phyloP scores from a whole-genome alignment of 1,139 yeast genomes.

The Eremothecium sinecaudum region DNA sequence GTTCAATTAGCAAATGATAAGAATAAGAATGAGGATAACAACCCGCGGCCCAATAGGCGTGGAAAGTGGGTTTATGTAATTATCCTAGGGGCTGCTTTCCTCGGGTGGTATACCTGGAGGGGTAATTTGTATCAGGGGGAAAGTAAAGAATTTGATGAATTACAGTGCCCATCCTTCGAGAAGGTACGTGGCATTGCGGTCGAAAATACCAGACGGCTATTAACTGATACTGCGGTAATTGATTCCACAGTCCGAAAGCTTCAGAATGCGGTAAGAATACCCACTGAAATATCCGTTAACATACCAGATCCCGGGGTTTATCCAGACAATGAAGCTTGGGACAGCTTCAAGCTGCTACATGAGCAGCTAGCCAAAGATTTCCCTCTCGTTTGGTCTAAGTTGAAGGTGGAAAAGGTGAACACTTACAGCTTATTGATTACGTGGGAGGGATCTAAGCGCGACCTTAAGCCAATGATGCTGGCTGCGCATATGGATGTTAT shows the following conservation, averaged over 20 bases:
- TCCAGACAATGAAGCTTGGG: conserved; percentile 26
- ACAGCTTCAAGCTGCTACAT: conserved; percentile 42
- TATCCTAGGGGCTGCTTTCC: too few relatives aligned
- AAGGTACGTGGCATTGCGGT: too few relatives aligned
- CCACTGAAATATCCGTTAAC: conserved; percentile 17
- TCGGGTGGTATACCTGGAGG: too few relatives aligned
- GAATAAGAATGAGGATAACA: too few relatives aligned
- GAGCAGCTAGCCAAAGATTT: conserved; percentile 44
- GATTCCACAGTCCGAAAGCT: conserved; percentile 16
- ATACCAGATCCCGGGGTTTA: conserved; percentile 13
- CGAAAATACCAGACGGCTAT: too few relatives aligned
- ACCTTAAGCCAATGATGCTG: conserved; percentile 54
- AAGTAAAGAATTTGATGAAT: too few relatives aligned
- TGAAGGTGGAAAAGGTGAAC: conserved; percentile 41
- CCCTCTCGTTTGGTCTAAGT: conserved; percentile 43
- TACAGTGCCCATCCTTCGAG: too few relatives aligned
- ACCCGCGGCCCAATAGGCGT: too few relatives aligned
- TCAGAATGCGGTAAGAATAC: conserved; percentile 15
- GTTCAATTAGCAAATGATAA: too few relatives aligned
- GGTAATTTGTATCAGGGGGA: too few relatives aligned
- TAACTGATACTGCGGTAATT: too few relatives aligned
- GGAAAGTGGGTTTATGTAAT: too few relatives aligned
- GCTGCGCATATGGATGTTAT: conserved; percentile 79
- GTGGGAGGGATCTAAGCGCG: conserved; percentile 50
- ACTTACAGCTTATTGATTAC: conserved; percentile 55